Conservation (phyloP, 2,329 filamentous ascomycete genomes). For the Penicillium sclerotiorum region DNA sequence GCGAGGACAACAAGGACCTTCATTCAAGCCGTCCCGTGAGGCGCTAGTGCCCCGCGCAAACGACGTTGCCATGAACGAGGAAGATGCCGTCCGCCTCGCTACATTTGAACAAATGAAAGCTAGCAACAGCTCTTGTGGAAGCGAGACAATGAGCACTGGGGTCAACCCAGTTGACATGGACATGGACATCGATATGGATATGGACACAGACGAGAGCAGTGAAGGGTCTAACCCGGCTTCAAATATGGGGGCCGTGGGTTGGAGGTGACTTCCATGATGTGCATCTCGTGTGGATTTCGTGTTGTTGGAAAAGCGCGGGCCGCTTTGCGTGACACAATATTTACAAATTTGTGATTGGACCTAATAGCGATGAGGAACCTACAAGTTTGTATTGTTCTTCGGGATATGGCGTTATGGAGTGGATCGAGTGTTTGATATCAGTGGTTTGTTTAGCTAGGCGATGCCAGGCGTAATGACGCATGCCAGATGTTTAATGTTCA, state of each 20-base stretch:
- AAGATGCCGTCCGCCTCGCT: conserved; percentile 23
- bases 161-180: conserved; percentile 26
- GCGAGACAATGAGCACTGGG: conserved; percentile 27
- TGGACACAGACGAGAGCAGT: conserved; percentile 31
- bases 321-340: conserved; percentile 1
- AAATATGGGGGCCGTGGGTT: conserved; percentile 31
- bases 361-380: neutral
- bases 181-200: conserved; percentile 32
- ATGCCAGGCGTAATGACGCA: too few relatives aligned
- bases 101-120: conserved; percentile 20
- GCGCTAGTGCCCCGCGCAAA: conserved; percentile 27
- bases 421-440: too few relatives aligned
- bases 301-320: conserved; percentile 11
- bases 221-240: conserved; percentile 21
- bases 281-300: too few relatives aligned
- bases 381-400: neutral
- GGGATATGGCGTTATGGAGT: too few relatives aligned
- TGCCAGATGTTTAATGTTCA: too few relatives aligned
- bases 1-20: conserved; percentile 20
- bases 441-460: too few relatives aligned
- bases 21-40: conserved; percentile 22
- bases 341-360: neutral
- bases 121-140: conserved; percentile 18
- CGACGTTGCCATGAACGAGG: conserved; percentile 17
- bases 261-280: conserved; percentile 33